Percentiles rank a stretch among this genome's conserved stretches.
These are phyloP conservation scores for Pseudopithomyces chartarum DNA, from an alignment of 2,329 filamentous ascomycete genomes.

Conservation along the genomic window DNA sequence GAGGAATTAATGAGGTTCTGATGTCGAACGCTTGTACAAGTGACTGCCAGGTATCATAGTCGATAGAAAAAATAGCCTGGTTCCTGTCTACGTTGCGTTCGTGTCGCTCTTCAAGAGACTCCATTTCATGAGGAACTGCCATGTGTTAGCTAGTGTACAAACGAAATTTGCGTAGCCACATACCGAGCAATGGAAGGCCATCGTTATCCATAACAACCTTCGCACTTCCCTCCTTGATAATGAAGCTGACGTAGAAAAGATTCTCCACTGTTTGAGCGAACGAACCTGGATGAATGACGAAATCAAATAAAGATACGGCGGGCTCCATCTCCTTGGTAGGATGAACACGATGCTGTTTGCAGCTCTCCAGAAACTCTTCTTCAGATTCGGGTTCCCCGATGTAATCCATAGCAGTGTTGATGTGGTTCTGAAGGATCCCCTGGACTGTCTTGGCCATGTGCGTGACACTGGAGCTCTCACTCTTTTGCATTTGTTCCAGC, in stretches of 20 bases:
- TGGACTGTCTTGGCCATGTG: slow-evolving; percentile 78
- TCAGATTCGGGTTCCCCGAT: slow-evolving; percentile 49
- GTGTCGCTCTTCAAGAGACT: slow-evolving; percentile 58
- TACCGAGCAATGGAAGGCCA: slow-evolving; percentile 79
- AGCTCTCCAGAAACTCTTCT: slow-evolving; percentile 54
- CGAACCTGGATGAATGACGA: slow-evolving; percentile 85
- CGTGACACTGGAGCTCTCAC: slow-evolving; percentile 80
- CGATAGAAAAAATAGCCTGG: slow-evolving; percentile 86
- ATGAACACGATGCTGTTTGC: slow-evolving; percentile 69
- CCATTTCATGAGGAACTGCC: slow-evolving; percentile 53
- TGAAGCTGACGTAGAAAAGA: slow-evolving; percentile 92
- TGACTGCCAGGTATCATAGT: slow-evolving; percentile 81
- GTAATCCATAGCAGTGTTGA: slow-evolving; percentile 43
- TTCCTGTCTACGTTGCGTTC: slow-evolving; percentile 62
- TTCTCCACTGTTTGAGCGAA: slow-evolving; percentile 98
- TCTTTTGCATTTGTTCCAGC: slow-evolving; percentile 72
- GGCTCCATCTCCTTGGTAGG: slow-evolving; percentile 61
- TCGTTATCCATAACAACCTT: slow-evolving; percentile 74
- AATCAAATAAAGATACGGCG: slow-evolving; percentile 75
- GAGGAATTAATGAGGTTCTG: slow-evolving; percentile 80
- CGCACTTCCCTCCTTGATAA: slow-evolving; percentile 84
- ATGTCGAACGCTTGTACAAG: slow-evolving; percentile 79
- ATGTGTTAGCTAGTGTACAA: slow-evolving; percentile 6
- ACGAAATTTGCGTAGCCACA: slow-evolving; percentile 46
- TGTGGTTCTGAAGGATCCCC: slow-evolving; percentile 58